phyloP scores from a whole-genome alignment of 139 green algal species.

The Picochlorum costavermella region DNA sequence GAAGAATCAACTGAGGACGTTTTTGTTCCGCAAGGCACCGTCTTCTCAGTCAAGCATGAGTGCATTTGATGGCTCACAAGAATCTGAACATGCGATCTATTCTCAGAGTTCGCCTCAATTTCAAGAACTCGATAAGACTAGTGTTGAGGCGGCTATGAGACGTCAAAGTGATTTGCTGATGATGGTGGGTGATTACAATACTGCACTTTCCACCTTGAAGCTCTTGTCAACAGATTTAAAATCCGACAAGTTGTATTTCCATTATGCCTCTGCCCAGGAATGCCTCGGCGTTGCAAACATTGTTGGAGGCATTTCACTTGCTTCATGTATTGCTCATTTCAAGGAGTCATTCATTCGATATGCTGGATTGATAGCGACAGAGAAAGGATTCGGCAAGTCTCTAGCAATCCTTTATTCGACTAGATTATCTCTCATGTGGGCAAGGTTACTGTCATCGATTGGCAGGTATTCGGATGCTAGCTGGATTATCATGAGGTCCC shows the following conservation, averaged over 20 bases:
- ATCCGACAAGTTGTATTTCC: constrained; percentile 51
- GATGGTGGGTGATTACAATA: constrained; percentile 74
- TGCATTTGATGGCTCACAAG: neutral
- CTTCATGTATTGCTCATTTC: constrained; percentile 20
- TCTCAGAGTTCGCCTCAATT: constrained; percentile 19
- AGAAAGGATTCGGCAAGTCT: constrained; percentile 5
- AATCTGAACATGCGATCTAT: neutral
- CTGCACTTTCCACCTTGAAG: constrained; percentile 65
- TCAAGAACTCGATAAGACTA: neutral
- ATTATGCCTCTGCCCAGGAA: constrained; percentile 75
- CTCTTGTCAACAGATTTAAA: constrained; percentile 59
- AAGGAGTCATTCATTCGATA: constrained; percentile 41
- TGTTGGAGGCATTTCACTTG: constrained; percentile 17
- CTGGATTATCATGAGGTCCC: constrained; percentile 58
- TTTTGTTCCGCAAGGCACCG: constrained; percentile 45
- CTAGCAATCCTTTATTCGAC: constrained; percentile 43
- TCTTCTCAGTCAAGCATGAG: neutral
- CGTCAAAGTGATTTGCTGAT: constrained; percentile 73
- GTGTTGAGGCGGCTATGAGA: constrained; percentile 70
- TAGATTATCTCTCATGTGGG: constrained; percentile 36
- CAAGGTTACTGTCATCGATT: constrained; percentile 21
- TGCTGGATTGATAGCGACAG: neutral
- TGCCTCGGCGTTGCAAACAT: constrained; percentile 28
- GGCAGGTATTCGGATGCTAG: constrained; percentile 42
- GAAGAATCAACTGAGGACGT: constrained; percentile 76